Conservation (phyloP, 176 grass and related monocot genomes). For the Tillandsia leiboldiana region DNA sequence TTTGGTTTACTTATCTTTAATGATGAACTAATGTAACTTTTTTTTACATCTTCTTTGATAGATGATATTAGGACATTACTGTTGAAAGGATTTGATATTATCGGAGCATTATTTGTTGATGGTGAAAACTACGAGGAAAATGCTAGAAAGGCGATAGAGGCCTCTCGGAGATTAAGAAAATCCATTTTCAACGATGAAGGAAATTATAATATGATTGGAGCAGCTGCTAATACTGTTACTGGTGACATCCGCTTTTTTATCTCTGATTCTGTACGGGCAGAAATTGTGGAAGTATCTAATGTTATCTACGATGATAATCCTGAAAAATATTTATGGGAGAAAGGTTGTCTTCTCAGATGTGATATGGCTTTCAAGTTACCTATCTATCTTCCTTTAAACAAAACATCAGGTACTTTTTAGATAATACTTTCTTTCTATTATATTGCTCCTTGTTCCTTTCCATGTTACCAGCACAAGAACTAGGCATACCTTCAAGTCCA, state of each 20-base stretch:
- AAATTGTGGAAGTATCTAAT: slow-evolving; percentile 26
- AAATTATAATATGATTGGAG: slow-evolving; percentile 48
- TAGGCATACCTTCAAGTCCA: neutral
- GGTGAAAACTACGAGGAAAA: slow-evolving; percentile 20
- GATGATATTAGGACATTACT: slow-evolving; percentile 69
- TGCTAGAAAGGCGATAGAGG: slow-evolving; percentile 31
- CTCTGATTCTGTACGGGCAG: slow-evolving; percentile 18
- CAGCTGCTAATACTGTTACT: slow-evolving; percentile 18
- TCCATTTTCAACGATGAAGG: slow-evolving; percentile 31
- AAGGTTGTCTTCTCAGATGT: slow-evolving; percentile 68
- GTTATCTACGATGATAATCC: slow-evolving; percentile 68
- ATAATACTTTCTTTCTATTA: too few species aligned
- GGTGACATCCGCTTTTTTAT: slow-evolving; percentile 50
- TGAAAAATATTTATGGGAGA: slow-evolving; percentile 58
- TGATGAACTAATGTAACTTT: neutral
- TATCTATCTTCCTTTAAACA: slow-evolving; percentile 40
- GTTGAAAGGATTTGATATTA: slow-evolving; percentile 64
- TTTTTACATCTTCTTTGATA: slow-evolving; percentile 20
- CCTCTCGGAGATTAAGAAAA: slow-evolving; percentile 42
- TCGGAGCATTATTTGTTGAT: slow-evolving; percentile 53
- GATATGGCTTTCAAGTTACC: slow-evolving; percentile 60
- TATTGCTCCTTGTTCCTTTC: slow-evolving; percentile 9
- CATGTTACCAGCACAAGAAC: neutral
- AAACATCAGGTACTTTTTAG: slow-evolving; percentile 31
- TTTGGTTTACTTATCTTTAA: neutral